Evolutionary conservation across 2,329 filamentous ascomycete genomes (phyloP), one percentile per base, ranked within the genome.

Genomic region (Phialocephala subalpina): DNA sequence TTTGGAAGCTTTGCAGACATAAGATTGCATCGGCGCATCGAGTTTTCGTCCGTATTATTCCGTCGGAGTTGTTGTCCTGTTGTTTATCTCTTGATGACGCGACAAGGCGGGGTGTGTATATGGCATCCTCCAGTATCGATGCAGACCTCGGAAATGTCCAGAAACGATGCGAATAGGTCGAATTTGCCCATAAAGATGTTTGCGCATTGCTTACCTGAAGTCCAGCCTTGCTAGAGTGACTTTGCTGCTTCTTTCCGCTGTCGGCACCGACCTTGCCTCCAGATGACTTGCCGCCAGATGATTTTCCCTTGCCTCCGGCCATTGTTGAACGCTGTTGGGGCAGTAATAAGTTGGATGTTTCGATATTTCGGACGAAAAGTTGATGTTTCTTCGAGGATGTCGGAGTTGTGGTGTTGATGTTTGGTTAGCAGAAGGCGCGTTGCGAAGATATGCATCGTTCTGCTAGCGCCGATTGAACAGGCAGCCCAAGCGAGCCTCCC

Each of bases 221-320:
- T 71, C 76, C 76, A 69, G 76, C 76, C 65, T 76, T 77, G 70
- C 73, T 75, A 25, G 76, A 78, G 68, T 78, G 76, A 60, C 74
- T 77, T 66, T 77, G 76, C 61, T 78, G 76, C 63, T 78, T 78
- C 74, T 78, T 77, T 66, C 64, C 72, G 56, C 70, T 72, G 66
- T 77, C 76, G 27, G 70, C 72, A 59, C 76, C 76, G 40, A 74
- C 72, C 72, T 78, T 78, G 63, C 76, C 76, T 70, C 76, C 76
- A n/a, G 76, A 77, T 18, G 74, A 76, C 73, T 78, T 78, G 62
- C 76, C 76, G 58, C 74, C 76, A 22, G 74, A 76, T 65, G 74
- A 76, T 71, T 78, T 78, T 72, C 76, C 76, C 68, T 77, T 77
- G 67, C 76, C 76, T 49, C 76, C 76, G 52, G 76, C 74, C 76